Evolutionary conservation across 768 basidiomycete species (phyloP).

Genomic region (Leccinum rimulosum): DNA sequence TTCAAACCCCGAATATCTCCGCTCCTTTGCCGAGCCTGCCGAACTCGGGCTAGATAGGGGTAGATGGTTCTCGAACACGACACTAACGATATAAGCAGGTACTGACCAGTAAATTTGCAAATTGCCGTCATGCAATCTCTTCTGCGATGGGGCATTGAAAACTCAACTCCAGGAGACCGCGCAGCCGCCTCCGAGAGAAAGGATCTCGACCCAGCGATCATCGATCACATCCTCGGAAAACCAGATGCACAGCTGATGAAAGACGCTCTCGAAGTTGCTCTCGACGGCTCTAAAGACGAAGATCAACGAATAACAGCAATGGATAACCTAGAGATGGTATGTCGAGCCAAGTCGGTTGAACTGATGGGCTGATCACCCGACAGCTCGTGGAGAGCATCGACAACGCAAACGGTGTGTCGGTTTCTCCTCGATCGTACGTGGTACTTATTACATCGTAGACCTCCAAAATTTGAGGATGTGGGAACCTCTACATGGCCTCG

Average conservation of each 20-base stretch:
- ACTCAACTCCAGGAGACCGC: conserved; percentile 45
- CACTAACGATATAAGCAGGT: background rate
- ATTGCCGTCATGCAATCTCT: conserved; percentile 62
- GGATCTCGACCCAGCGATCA: conserved; percentile 77
- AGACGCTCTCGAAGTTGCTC: conserved; percentile 65
- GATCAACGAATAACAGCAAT: conserved; percentile 64
- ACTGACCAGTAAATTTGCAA: background rate
- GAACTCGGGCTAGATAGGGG: conserved; percentile 11
- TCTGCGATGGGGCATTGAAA: conserved; percentile 79
- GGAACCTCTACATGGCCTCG: conserved; percentile 68
- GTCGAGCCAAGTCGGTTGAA: conserved; percentile 16
- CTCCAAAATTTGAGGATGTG: conserved; percentile 74
- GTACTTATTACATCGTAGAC: conserved; percentile 43
- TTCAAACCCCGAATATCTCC: conserved; percentile 20
- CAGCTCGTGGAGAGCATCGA: conserved; percentile 88
- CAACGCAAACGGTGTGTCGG: conserved; percentile 69
- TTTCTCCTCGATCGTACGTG: background rate
- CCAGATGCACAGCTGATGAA: conserved; percentile 83
- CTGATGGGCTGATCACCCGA: background rate
- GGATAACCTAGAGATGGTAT: conserved; percentile 86
- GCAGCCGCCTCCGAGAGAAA: conserved; percentile 37
- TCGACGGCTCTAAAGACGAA: conserved; percentile 53
- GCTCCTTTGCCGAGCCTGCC: conserved; percentile 16
- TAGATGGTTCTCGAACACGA: conserved; percentile 7
- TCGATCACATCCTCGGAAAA: conserved; percentile 83